These are phyloP conservation scores for Pleurostoma richardsiae DNA, from an alignment of 2,329 filamentous ascomycete species.

Conservation along the genomic window DNA sequence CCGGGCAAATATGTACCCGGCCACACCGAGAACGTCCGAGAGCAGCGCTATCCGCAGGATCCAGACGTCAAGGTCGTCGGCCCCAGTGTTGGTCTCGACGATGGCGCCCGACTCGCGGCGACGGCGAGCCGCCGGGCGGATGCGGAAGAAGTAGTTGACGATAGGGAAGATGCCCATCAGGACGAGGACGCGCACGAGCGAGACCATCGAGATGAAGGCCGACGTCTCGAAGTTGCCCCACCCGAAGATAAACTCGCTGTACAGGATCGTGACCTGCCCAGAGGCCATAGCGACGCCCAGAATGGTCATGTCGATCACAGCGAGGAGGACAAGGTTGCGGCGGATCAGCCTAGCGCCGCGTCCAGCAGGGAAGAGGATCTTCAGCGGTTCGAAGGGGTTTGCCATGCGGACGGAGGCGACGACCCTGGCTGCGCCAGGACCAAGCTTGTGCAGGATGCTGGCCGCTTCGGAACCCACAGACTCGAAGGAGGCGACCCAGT, in stretches of 20 bases:
- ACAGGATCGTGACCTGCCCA: slow-evolving; percentile 77
- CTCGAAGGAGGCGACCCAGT: slow-evolving; percentile 12
- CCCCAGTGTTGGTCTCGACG: slow-evolving; percentile 57
- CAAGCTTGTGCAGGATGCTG: slow-evolving; percentile 3
- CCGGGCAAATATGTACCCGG: slow-evolving; percentile 67
- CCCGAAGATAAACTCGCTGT: slow-evolving; percentile 71
- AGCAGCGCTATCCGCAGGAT: slow-evolving; percentile 70
- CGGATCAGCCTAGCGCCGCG: slow-evolving; percentile 59
- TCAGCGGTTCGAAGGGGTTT: slow-evolving; percentile 73
- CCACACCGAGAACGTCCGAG: slow-evolving; percentile 70
- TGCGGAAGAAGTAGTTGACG: slow-evolving; percentile 70
- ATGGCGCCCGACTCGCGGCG: slow-evolving; percentile 29
- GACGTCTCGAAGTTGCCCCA: slow-evolving; percentile 82
- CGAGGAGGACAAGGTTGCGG: slow-evolving; percentile 76
- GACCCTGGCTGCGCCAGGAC: slow-evolving; percentile 14
- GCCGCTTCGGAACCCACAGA: slow-evolving; percentile 1
- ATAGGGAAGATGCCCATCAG: slow-evolving; percentile 72
- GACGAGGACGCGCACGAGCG: slow-evolving; percentile 67
- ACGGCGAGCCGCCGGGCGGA: slow-evolving; percentile 39
- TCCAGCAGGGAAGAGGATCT: slow-evolving; percentile 70
- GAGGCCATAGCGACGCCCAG: slow-evolving; percentile 79
- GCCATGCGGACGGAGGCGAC: slow-evolving; percentile 33
- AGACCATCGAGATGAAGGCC: slow-evolving; percentile 75
- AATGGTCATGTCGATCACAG: slow-evolving; percentile 74
- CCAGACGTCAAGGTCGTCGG: slow-evolving; percentile 71